Evolutionary conservation across 495 filamentous ascomycete genomes (phyloP), one percentile per base, ranked within the genome.

Genomic region (Apiosordaria backusii): DNA sequence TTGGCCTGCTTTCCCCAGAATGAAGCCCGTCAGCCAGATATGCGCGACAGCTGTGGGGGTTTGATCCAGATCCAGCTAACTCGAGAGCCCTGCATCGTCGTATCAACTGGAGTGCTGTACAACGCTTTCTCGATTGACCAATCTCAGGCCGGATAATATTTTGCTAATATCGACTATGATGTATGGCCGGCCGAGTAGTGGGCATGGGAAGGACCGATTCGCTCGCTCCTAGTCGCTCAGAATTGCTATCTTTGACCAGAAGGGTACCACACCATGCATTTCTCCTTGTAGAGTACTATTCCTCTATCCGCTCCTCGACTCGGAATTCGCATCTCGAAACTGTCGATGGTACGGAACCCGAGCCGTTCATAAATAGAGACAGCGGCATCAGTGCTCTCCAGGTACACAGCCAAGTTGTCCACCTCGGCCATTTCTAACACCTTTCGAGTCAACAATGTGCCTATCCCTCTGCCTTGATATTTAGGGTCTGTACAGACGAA

Each of bases 401-500:
- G 70, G 61, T 83, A 81, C 10, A 81, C 70, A 0, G 77, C 68
- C 52, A 82, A 40, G 6, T 67, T 64, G 6, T 81, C 78, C 25
- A 61, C 67, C 15, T 75, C 72, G 0, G 80, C 80, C 54, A 75
- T 53, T 4, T 66, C 72, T 25, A 81, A 74, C 4, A 82, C 76
- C 45, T 62, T 67, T 9, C 71, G n/a, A 6, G 76, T 72, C 4
- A 84, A 70, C 26, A 72, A 50, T 16, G 75, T 69, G 40, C 71
- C 82, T 45, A 79, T 74, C 21, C 82, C 81, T 3, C 69, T 76
- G 21, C 81, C 77, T 50, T 79, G 78, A 64, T 75, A 78, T n/a
- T 65, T 71, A 0, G 77, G 79, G 21, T 79, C 71, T 3, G 74
- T 77, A 67, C 80, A 82, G 29, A 84, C 65, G 52, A 80, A 77